Evolutionary conservation across 1,139 yeast species (phyloP).

Genomic region (Candida tropicalis): DNA sequence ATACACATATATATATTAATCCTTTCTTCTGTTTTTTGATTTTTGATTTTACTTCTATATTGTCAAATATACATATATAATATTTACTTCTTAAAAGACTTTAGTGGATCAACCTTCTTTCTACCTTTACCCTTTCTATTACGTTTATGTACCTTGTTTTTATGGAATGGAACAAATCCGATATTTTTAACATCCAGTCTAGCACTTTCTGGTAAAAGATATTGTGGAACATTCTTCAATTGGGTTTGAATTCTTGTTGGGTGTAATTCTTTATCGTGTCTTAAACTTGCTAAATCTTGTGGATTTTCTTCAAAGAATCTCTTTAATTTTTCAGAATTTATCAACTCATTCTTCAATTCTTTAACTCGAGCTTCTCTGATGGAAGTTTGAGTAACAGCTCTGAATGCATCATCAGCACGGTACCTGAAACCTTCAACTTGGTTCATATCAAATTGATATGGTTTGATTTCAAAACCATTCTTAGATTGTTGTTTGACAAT

Average conservation of each 20-base stretch:
- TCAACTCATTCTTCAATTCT: slow-evolving; percentile 84
- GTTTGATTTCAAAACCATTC: slow-evolving; percentile 71
- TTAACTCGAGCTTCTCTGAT: slow-evolving; percentile 92
- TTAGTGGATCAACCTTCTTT: slow-evolving; percentile 70
- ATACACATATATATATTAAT: slow-evolving; percentile 3
- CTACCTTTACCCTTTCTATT: slow-evolving; percentile 37
- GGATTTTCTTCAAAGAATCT: slow-evolving; percentile 98
- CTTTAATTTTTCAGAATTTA: slow-evolving; percentile 86
- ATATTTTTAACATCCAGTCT: slow-evolving; percentile 59
- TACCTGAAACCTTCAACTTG: slow-evolving; percentile 97
- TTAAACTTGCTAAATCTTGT: slow-evolving; percentile 83
- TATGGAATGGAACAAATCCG: slow-evolving; percentile 80
- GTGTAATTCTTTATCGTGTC: slow-evolving; percentile 90
- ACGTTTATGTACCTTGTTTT: slow-evolving; percentile 50
- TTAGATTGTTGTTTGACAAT: slow-evolving; percentile 78
- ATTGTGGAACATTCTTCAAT: slow-evolving; percentile 89
- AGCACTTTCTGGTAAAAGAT: slow-evolving; percentile 81
- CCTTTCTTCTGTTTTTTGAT: no score
- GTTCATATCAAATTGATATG: slow-evolving; percentile 88
- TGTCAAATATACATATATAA: neutral
- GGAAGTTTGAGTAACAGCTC: slow-evolving; percentile 89
- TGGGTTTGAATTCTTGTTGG: slow-evolving; percentile 83
- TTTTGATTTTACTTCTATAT: no score
- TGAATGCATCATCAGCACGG: slow-evolving; percentile 95
- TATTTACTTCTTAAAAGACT: slow-evolving; percentile 37